Evolutionary conservation across 1,284 basidiomycete genomes (phyloP), one percentile per base, ranked within the genome.

Genomic region (Rhodotorula sp.): DNA sequence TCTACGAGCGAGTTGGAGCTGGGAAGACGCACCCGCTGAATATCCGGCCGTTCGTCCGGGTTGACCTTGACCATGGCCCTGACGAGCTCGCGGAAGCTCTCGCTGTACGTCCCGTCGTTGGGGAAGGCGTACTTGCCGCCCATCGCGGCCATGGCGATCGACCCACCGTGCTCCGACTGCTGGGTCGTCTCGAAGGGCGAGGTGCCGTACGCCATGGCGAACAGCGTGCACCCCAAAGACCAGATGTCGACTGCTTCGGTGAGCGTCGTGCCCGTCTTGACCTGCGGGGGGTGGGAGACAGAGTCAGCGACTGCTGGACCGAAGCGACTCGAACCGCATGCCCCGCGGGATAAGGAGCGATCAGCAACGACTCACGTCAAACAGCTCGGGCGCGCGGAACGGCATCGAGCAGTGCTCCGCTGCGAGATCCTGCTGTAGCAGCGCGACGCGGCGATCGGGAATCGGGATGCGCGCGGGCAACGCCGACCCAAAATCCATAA

Each of bases 401-500:
- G 94, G 91, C 94, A 97, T 97, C 22, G 93, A 94, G 75, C 91
- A 93, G 82, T 95, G 94, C 81, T 97, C 94, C 32, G 91, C 92
- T 3, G 94, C 94, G 76, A 95, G 88, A 80, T 97, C 94, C 88
- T 94, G 93, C 79, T 95, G 92, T 32, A 90, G 80, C 50, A 97
- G 82, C 0, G 96, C 96, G 80, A 94, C 90, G 29, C 89, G 89
- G 57, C 96, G 88, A 66, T 87, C 92, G 72, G 90, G 86, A 71
- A 96, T 87, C 59, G 84, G 85, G 67, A 96, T 86, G 51, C 92
- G 86, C 15, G 94, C 94, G 78, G 89, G 90, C 79, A 89, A 84
- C 10, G 89, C 88, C 74, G 92, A 96, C 25, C 96, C 96, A 83
- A 99, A 96, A 83, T 99, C 96, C 96, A 99, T 99, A 27, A 99